A percentile compares a stretch with the other conserved stretches of the same genome.
Evolutionary conservation across 73 alveolate genomes (phyloP).

Genomic region (Symbiodinium natans): DNA sequence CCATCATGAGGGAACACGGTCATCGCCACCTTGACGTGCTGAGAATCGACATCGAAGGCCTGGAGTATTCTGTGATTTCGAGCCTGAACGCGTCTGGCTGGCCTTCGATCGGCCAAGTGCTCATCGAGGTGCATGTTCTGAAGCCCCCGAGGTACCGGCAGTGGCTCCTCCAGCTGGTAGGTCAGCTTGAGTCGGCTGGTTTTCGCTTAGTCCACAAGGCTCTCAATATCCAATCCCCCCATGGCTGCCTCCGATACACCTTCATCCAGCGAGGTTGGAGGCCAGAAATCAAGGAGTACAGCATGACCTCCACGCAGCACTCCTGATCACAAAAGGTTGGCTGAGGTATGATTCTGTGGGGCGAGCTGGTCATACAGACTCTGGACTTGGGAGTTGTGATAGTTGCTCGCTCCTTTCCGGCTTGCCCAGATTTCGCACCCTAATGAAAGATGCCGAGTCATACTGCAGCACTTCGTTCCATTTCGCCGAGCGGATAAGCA

Average conservation of each 20-base stretch:
- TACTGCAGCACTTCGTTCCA: too few relatives aligned
- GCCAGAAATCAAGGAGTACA: background rate
- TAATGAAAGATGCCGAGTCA: too few relatives aligned
- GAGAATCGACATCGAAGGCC: background rate
- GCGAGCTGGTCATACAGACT: too few relatives aligned
- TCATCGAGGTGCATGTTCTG: background rate
- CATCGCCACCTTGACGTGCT: background rate
- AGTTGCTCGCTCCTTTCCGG: too few relatives aligned
- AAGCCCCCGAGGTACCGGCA: background rate
- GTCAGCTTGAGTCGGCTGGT: background rate
- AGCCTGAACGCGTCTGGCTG: background rate
- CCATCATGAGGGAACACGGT: background rate
- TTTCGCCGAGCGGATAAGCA: too few relatives aligned
- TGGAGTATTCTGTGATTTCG: background rate
- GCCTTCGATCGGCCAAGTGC: background rate
- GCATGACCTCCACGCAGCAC: too few relatives aligned
- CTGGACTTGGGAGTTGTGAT: too few relatives aligned
- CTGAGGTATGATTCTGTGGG: too few relatives aligned
- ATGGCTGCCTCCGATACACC: background rate
- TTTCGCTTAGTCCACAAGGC: background rate
- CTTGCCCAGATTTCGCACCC: too few relatives aligned
- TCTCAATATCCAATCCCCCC: background rate
- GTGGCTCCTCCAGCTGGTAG: background rate
- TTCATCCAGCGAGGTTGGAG: background rate
- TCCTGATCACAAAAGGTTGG: too few relatives aligned